A percentile compares a stretch with the other conserved stretches of the same genome.
These are phyloP conservation scores for Microdochium paspali DNA, from an alignment of 2,329 filamentous ascomycete species.

Conservation along the genomic window DNA sequence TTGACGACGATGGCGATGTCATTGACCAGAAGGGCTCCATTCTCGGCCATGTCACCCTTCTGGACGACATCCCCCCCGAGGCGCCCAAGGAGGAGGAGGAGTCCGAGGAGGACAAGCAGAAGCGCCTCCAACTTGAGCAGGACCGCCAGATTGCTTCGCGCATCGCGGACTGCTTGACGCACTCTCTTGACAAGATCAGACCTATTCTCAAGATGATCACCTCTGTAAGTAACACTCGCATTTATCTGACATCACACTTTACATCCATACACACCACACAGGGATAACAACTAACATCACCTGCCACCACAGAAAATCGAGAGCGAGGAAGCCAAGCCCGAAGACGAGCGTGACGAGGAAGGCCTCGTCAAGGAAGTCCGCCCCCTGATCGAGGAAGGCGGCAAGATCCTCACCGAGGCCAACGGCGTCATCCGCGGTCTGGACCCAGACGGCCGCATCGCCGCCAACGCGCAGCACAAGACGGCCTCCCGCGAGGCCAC, in stretches of 20 bases:
- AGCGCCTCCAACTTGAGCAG: slow-evolving; percentile 46
- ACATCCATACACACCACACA: background rate
- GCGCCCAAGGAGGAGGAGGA: slow-evolving; percentile 40
- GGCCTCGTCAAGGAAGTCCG: slow-evolving; percentile 77
- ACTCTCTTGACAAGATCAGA: slow-evolving; percentile 74
- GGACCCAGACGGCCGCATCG: slow-evolving; percentile 81
- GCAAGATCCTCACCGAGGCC: slow-evolving; percentile 72
- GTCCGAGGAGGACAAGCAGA: slow-evolving; percentile 48
- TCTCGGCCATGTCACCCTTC: slow-evolving; percentile 58
- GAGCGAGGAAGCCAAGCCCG: slow-evolving; percentile 66
- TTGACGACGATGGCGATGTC: slow-evolving; percentile 64
- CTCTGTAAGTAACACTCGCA: slow-evolving; percentile 42
- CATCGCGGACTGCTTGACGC: slow-evolving; percentile 63
- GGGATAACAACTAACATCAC: background rate
- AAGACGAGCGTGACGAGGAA: slow-evolving; percentile 86
- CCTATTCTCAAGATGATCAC: slow-evolving; percentile 83
- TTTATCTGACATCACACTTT: slow-evolving; percentile 1
- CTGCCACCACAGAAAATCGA: slow-evolving; percentile 55
- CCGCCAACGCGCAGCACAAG: slow-evolving; percentile 76
- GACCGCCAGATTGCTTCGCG: slow-evolving; percentile 71
- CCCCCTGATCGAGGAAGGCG: slow-evolving; percentile 80
- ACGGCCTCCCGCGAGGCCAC: slow-evolving; percentile 65
- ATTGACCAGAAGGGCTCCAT: slow-evolving; percentile 58
- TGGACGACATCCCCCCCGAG: slow-evolving; percentile 45
- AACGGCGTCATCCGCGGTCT: slow-evolving; percentile 81